Evolutionary conservation across 805 yeast species (phyloP), one percentile per base, ranked within the genome.

Genomic region (Brettanomyces custersianus): DNA sequence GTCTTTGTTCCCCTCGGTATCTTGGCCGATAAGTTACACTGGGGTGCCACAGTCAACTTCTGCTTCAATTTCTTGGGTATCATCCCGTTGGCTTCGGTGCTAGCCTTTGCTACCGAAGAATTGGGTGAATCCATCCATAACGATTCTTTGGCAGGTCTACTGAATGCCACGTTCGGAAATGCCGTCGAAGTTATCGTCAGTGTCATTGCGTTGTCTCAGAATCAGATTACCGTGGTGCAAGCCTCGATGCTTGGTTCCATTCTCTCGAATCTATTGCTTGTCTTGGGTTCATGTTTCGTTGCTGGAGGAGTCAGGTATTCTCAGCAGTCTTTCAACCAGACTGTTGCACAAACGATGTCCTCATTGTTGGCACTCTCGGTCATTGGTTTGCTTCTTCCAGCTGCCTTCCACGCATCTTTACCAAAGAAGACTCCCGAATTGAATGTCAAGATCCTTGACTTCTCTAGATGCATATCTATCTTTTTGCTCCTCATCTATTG

Each of bases 331-430:
- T 92, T 92, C 64, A 87, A 87, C 65, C 94, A 84, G 60, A 90
- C 97, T 1, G 96, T 88, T 6, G 98, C 98, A 4, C 97, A 92
- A 61, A 88, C 97, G 6, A 92, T 92, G 98, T 74, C 87, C 23
- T 87, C 96, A 1, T 68, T 92, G 45, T 74, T 92, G 76, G 94
- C 94, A 2, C 76, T 92, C 39, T 84, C 96, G 3, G 79, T 92
- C 33, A 80, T 92, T 26, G 88, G 95, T 2, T 68, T 92, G 48
- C 61, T 92, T 52, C 78, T 92, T 35, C 98, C 98, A 3, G 97
- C 98, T 4, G 96, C 97, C 0, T 92, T 90, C 72, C 86, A 83
- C 49, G 85, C 94, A 5, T 70, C 88, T 5, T 60, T 84, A 42
- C 90, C 76, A 4, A 41, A 48, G 18, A 51, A 55, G 16, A 47